Evolutionary conservation across 106 monocot species (phyloP), one percentile per base, ranked within the genome.

Genomic region (Acanthochlamys bracteata): DNA sequence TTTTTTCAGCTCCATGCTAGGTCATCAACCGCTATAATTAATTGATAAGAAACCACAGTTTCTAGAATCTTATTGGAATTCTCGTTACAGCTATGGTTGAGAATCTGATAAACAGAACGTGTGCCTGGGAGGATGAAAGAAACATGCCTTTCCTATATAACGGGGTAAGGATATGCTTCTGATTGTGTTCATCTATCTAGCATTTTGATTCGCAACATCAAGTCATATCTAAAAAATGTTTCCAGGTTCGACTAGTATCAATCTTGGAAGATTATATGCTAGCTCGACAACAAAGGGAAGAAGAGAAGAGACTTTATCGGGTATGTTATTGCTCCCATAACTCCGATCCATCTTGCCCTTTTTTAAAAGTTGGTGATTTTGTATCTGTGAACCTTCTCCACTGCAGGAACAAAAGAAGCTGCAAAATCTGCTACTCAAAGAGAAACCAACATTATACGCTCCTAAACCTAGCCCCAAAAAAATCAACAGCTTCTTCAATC

Each of bases 341-440:
- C 20, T 49, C 12, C 12, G 6, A 49, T 14, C 17, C 17, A 49
- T 49, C 17, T 1, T 49, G 4, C 25, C n/a, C 60, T 24, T 25
- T 25, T 20, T 6, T 14, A 11, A 21, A 65, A 12, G 57, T 64
- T 51, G 12, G 22, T 43, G 57, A n/a, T 41, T 39, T 42, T 33
- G 10, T 26, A 21, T 40, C 51, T 14, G 55, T 4, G 7, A 59
- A 55, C 41, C 21, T 14, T 0, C 41, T n/a, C 51, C 59, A 17
- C 71, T 58, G 62, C 78, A 96, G 96, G 88, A 91, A 41, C 87
- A 84, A 25, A 96, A 96, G 76, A 96, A 88, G 67, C 59, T 85
- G 25, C 79, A 84, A 13, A 60, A 67, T 73, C 61, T 84, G 54
- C 82, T 96, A 17, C 74, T 85, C 15, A 66, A 68, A 13, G 85